A percentile compares a stretch with the other conserved stretches of the same genome.
Evolutionary conservation across 2,329 filamentous ascomycete species (phyloP).

Genomic region (Talaromyces albobiverticillius): DNA sequence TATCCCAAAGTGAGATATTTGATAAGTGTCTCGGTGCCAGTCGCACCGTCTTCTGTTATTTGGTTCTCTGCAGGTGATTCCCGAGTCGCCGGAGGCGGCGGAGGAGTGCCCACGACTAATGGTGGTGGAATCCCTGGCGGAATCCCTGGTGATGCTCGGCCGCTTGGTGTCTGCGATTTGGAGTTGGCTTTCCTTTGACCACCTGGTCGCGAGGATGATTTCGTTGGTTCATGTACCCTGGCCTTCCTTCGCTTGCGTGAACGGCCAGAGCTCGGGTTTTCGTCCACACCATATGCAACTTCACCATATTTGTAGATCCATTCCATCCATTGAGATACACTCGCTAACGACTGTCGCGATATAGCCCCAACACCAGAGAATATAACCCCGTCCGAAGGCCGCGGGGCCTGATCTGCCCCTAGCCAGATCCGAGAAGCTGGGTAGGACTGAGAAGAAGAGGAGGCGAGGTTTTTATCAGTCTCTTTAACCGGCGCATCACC

Average conservation of each 20-base stretch:
- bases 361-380: slow-evolving; percentile 79
- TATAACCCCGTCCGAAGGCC: slow-evolving; percentile 75
- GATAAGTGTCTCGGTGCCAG: slow-evolving; percentile 45
- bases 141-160: slow-evolving; percentile 35
- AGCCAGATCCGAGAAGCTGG: slow-evolving; percentile 61
- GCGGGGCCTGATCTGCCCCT: slow-evolving; percentile 65
- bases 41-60: slow-evolving; percentile 28
- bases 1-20: slow-evolving; percentile 52
- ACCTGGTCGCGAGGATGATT: background rate
- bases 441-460: no score
- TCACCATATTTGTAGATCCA: slow-evolving; percentile 81
- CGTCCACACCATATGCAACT: slow-evolving; percentile 77
- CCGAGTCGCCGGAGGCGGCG: slow-evolving; percentile 16
- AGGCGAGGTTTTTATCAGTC: no score
- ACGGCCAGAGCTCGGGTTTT: slow-evolving; percentile 69
- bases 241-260: slow-evolving; percentile 39
- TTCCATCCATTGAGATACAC: slow-evolving; percentile 82
- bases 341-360: slow-evolving; percentile 66
- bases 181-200: slow-evolving; percentile 13
- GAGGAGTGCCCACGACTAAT: slow-evolving; percentile 30
- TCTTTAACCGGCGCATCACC: slow-evolving; percentile 53
- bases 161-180: slow-evolving; percentile 21
- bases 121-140: slow-evolving; percentile 45
- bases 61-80: slow-evolving; percentile 20
- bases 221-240: slow-evolving; percentile 17